Percentiles rank a stretch among this genome's conserved stretches.
phyloP scores from a whole-genome alignment of 176 grass and related monocot genomes.

The Avena atlantica region DNA sequence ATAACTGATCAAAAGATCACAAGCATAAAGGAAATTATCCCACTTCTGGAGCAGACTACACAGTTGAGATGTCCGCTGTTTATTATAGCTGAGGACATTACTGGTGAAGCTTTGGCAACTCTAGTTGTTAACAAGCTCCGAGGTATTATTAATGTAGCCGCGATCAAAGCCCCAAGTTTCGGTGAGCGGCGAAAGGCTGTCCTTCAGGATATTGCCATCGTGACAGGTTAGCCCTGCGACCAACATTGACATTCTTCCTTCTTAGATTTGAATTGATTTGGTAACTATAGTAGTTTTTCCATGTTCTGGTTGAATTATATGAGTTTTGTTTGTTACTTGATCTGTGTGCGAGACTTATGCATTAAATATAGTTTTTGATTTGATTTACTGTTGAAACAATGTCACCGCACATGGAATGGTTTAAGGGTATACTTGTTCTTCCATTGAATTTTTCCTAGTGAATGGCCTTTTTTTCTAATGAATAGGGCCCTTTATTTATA shows the following conservation, averaged over 20 bases:
- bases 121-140: conserved; percentile 81
- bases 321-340: background rate
- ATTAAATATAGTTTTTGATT: background rate
- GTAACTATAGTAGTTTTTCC: background rate
- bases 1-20: conserved; percentile 82
- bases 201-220: conserved; percentile 80
- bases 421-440: background rate
- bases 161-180: conserved; percentile 79
- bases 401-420: background rate
- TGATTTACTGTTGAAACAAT: background rate
- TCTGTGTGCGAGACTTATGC: background rate
- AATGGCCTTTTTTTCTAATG: background rate
- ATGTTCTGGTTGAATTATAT: background rate
- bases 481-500: background rate
- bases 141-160: conserved; percentile 74
- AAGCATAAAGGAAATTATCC: conserved; percentile 78
- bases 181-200: conserved; percentile 71
- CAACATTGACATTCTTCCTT: background rate
- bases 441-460: conserved; percentile 25
- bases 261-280: background rate
- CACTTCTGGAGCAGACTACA: conserved; percentile 69
- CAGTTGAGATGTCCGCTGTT: conserved; percentile 69
- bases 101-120: conserved; percentile 75
- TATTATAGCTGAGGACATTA: conserved; percentile 73
- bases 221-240: conserved; percentile 55